Conservation (phyloP, 129 eudicot species). For the Chrysanthemum seticuspe region DNA sequence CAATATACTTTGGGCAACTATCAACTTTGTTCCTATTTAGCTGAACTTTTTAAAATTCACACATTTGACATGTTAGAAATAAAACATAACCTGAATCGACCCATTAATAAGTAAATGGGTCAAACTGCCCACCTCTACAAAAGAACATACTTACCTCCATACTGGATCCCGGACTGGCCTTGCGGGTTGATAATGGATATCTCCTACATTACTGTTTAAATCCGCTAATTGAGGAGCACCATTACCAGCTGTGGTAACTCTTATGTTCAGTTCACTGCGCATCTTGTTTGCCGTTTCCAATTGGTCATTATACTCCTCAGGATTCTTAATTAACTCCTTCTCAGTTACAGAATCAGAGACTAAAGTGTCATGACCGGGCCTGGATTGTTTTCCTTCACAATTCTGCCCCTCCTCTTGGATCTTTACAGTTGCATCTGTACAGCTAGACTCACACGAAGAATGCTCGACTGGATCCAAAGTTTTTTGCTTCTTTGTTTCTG, state of each 20-base stretch:
- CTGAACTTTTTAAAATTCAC: too few species aligned
- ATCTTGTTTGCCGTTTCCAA: conserved; percentile 5
- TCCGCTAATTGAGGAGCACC: conserved; percentile 7
- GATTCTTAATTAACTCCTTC: conserved; percentile 12
- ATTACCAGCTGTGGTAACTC: neutral
- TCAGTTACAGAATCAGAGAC: conserved; percentile 16
- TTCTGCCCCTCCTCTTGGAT: conserved; percentile 19
- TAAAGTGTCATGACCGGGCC: conserved; percentile 17
- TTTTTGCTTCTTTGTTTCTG: conserved; percentile 6
- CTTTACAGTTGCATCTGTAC: conserved; percentile 28
- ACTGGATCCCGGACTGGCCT: conserved; percentile 40
- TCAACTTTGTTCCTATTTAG: too few species aligned
- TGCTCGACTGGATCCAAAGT: conserved; percentile 6
- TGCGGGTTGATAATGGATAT: conserved; percentile 24
- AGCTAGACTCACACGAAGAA: conserved; percentile 33
- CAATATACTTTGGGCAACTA: too few species aligned
- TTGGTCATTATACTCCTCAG: conserved; percentile 6
- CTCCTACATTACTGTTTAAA: neutral
- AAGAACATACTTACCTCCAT: conserved; percentile 45
- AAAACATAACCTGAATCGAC: neutral
- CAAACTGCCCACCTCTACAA: neutral
- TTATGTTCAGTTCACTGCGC: neutral
- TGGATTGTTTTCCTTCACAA: conserved; percentile 7
- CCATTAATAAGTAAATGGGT: neutral
- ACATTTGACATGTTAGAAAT: too few species aligned